Percentiles rank a stretch among this genome's conserved stretches.
Evolutionary conservation across 345 rosid genomes (phyloP).

Genomic region (Psidium guajava): DNA sequence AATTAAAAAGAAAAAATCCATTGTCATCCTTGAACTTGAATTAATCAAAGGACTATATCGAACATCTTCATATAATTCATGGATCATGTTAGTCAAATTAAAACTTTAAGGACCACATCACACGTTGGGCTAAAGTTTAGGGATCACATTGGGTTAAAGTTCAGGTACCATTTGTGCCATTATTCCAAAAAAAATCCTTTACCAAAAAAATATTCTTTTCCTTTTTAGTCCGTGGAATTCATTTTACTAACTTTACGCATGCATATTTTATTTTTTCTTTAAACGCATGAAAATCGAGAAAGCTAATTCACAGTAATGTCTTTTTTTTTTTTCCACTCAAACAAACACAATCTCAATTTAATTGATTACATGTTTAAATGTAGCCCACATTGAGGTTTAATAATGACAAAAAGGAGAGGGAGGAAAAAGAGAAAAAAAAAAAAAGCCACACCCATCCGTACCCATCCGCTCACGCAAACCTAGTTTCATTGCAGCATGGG

Average conservation of each 20-base stretch:
- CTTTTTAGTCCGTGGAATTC: too few species aligned
- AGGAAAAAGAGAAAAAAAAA: neutral
- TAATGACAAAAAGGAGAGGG: neutral
- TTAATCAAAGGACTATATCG: too few species aligned
- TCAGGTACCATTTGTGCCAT: too few species aligned
- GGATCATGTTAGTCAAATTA: too few species aligned
- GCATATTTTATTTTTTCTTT: neutral
- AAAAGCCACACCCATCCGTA: neutral
- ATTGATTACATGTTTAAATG: neutral
- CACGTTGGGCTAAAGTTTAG: too few species aligned
- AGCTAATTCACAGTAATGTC: neutral
- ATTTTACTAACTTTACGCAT: neutral
- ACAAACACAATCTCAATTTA: neutral
- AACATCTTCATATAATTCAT: too few species aligned
- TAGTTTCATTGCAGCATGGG: neutral
- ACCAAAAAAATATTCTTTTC: neutral
- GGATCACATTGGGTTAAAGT: too few species aligned
- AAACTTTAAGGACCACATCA: too few species aligned
- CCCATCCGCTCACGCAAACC: neutral
- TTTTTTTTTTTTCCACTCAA: neutral
- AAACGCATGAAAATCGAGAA: rapidly evolving
- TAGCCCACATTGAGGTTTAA: neutral
- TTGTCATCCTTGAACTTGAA: too few species aligned
- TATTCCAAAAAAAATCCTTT: too few species aligned
- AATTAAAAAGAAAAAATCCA: too few species aligned